Base-by-base conservation (phyloP, 371 early-diverging fungal species). In the Mucor piriformis region DNA sequence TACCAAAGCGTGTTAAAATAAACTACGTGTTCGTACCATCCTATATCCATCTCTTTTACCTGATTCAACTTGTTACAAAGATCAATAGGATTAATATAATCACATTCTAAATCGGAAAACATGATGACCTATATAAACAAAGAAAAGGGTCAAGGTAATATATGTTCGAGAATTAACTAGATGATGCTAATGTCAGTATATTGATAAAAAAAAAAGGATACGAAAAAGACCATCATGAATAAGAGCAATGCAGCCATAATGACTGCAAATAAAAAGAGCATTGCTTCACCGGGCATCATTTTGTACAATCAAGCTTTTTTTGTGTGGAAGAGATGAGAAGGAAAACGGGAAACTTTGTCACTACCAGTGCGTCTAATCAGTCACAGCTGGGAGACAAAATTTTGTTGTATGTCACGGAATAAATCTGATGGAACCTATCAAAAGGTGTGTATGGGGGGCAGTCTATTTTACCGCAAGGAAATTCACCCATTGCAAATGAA, bases 61-160 rank as follows among this genome's bases (percentile, higher is more conserved):
- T 90, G 93, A 74, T 98, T 98, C 60, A 98, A 82, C 69, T 90
- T 93, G 78, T 91, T 92, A 82, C 95, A 95, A 50, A 96, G 86
- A 75, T 98, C 98, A 70, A 98, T 98, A 7, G 98, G 98, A 75
- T 98, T 98, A 77, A 98, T 94, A 79, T 96, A 98, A 67, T 98
- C 98, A 81, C 93, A 92, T 83, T 95, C 95, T 63, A 94, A 83
- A 76, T 93, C 94, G 24, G 94, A 93, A 68, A 94, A 92, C 91
- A 91, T 89, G 65, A 93, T 93, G 59, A 93, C 91, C 94, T 93
- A 79, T 50, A 27, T 25, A 7, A 12, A 46, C 33, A 55, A 34
- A 46, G 32, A 64, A 32, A 42, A 35, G 61, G 42, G 40, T 53
- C n/a, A 34, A 16, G 37, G 23, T 38, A 24, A 57, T 7, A 51